A percentile compares a stretch with the other conserved stretches of the same genome.
phyloP scores from a whole-genome alignment of 2,329 filamentous ascomycete genomes.

The Aureobasidium sp. region DNA sequence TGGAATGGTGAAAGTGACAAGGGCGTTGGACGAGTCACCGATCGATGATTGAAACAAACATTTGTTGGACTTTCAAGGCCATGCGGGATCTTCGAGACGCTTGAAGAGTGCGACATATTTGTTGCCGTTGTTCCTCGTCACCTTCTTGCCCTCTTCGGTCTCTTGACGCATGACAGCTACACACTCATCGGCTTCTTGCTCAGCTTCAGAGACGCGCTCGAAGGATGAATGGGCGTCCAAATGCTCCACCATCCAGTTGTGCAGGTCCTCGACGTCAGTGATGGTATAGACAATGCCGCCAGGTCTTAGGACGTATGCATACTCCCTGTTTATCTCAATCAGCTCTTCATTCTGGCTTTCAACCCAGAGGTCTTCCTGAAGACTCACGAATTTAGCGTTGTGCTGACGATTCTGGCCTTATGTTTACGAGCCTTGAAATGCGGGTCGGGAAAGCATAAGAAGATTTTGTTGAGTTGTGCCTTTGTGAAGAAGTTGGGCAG shows the following conservation, averaged over 20 bases:
- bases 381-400: constrained; percentile 63
- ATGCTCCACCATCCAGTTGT: constrained; percentile 87
- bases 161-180: constrained; percentile 69
- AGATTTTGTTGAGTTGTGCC: constrained; percentile 78
- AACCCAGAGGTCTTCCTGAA: too few relatives aligned
- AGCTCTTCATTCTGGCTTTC: not conserved
- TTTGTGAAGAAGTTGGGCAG: constrained; percentile 93
- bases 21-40: not conserved
- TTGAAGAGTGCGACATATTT: constrained; percentile 90
- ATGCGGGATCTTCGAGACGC: constrained; percentile 70
- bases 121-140: constrained; percentile 77
- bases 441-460: constrained; percentile 96
- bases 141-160: constrained; percentile 97
- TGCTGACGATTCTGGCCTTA: constrained; percentile 89
- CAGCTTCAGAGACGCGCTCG: constrained; percentile 56
- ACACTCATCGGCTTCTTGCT: constrained; percentile 50
- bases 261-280: constrained; percentile 91
- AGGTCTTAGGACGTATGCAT: constrained; percentile 76
- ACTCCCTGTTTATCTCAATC: constrained; percentile 48
- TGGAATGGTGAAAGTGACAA: not conserved
- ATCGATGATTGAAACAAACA: not conserved
- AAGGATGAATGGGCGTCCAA: constrained; percentile 73
- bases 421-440: constrained; percentile 98
- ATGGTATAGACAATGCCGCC: constrained; percentile 92
- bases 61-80: constrained; percentile 41